Evolutionary conservation across 495 filamentous ascomycete species (phyloP).

Genomic region (Penicillium bovifimosum): DNA sequence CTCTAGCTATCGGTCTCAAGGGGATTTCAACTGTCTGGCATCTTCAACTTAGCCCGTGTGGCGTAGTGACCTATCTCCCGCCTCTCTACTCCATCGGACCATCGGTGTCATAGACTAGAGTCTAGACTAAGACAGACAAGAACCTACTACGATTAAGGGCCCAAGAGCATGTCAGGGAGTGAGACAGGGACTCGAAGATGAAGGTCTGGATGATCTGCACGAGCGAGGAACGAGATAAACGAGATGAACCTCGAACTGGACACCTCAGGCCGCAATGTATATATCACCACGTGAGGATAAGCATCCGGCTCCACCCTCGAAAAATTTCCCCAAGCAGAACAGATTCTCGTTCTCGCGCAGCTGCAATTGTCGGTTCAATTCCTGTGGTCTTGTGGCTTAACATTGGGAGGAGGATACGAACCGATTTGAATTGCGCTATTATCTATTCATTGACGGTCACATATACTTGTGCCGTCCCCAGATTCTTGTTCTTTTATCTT

Average conservation of each 20-base stretch:
- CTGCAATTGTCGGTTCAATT: conserved; percentile 30
- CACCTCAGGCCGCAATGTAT: conserved; percentile 15
- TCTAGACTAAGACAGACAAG: too few species aligned
- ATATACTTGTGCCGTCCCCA: not conserved
- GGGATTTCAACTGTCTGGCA: not conserved
- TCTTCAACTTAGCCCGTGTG: not conserved
- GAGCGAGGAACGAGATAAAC: too few species aligned
- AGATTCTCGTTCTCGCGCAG: conserved; percentile 16
- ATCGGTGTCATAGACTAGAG: not conserved
- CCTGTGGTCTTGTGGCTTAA: conserved; percentile 13
- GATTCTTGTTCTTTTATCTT: conserved; percentile 4
- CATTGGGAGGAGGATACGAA: conserved; percentile 14
- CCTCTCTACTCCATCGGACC: too few species aligned
- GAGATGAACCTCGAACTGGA: not conserved
- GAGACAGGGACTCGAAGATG: not conserved
- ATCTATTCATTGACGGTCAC: not conserved
- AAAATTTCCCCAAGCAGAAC: conserved; percentile 42
- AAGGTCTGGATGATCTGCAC: not conserved
- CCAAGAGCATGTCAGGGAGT: not conserved
- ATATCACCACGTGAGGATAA: conserved; percentile 49
- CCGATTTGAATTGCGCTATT: not conserved
- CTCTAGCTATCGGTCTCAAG: conserved; percentile 12
- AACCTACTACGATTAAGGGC: not conserved
- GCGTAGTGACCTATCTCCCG: not conserved
- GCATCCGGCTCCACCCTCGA: conserved; percentile 36